Base-by-base conservation (phyloP, 2,329 filamentous ascomycete genomes). In the Paraphoma sp. region DNA sequence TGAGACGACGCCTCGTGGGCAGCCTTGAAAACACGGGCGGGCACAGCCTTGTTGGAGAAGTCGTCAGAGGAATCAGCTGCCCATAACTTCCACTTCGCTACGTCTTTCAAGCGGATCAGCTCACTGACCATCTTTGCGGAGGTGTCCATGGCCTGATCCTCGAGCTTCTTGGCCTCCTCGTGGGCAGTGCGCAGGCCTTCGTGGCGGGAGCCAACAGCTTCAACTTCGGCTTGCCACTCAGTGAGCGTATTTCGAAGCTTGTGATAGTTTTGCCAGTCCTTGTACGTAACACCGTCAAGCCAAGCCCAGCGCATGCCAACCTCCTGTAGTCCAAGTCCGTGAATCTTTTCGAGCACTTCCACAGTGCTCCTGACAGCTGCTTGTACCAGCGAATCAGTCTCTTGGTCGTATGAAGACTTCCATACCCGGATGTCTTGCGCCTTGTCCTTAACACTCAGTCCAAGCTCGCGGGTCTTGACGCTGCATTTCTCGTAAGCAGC, bases 181-280 rank as follows among this genome's bases (percentile, higher is more conserved):
- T 90, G 88, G 16, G 92, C 90, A 52, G 86, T 80, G 17, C 83
- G 80, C 11, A 97, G 82, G 28, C 86, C 87, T 8, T 89, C 86
- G 72, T 97, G 91, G 3, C 87, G 84, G 57, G 89, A 84, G 40
- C 92, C 90, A 51, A 93, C 85, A 56, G 87, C 83, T 72, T 92
- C 88, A 46, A 99, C 87, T 65, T 96, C 91, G 36, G 86, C 83
- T 53, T 91, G 89, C 93, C 94, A 97, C 68, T 92, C 87, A 46
- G 89, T 88, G 50, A 97, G 91, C 11, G 90, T 89, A 51, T 85
- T 86, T 80, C 91, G 96, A 55, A 99, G 82, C 57, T 91, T 87
- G 75, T 98, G 93, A 72, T 97, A 99, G 75, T 94, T 95, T 57
- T 89, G 87, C 95, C 95, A 99, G 75, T 99, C 93, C 76, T 96